Percentiles rank a stretch among this genome's conserved stretches.
These are phyloP conservation scores for Hygrocybe coccinea DNA, from an alignment of 768 basidiomycete species.

Conservation along the genomic window DNA sequence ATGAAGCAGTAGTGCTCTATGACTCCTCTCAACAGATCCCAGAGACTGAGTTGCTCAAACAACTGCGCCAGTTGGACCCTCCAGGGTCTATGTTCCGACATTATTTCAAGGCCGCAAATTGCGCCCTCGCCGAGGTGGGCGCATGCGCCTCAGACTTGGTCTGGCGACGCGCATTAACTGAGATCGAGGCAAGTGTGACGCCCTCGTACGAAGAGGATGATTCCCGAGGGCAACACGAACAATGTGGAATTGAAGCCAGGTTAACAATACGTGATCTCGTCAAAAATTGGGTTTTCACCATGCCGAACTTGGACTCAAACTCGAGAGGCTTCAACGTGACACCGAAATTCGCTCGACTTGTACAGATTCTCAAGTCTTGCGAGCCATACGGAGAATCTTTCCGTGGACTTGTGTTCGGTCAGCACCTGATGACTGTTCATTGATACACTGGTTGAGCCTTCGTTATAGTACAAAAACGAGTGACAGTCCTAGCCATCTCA, in stretches of 20 bases:
- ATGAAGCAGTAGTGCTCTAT: conserved; percentile 53
- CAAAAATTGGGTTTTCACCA: conserved; percentile 57
- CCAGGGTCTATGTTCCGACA: conserved; percentile 34
- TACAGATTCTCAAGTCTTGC: conserved; percentile 55
- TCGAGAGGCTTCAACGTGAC: conserved; percentile 64
- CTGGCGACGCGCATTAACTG: conserved; percentile 54
- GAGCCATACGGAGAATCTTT: conserved; percentile 52
- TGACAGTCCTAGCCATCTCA: conserved; percentile 52
- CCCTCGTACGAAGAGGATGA: conserved; percentile 34
- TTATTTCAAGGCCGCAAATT: conserved; percentile 45
- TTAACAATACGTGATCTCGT: conserved; percentile 38
- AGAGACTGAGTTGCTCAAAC: conserved; percentile 42
- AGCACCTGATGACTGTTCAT: conserved; percentile 12
- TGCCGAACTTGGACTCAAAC: conserved; percentile 55
- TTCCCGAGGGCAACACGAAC: conserved; percentile 17
- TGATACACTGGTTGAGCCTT: conserved; percentile 4
- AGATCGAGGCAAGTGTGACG: conserved; percentile 30
- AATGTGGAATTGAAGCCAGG: conserved; percentile 8
- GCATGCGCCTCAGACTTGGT: conserved; percentile 64
- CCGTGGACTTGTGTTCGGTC: conserved; percentile 64
- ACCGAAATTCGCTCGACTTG: conserved; percentile 58
- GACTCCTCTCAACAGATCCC: conserved; percentile 32
- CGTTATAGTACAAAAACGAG: conserved; percentile 46
- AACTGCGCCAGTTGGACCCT: conserved; percentile 44
- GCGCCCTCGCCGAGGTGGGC: conserved; percentile 53